phyloP scores from a whole-genome alignment of 2,329 filamentous ascomycete genomes.

The Diaporthe capsici region DNA sequence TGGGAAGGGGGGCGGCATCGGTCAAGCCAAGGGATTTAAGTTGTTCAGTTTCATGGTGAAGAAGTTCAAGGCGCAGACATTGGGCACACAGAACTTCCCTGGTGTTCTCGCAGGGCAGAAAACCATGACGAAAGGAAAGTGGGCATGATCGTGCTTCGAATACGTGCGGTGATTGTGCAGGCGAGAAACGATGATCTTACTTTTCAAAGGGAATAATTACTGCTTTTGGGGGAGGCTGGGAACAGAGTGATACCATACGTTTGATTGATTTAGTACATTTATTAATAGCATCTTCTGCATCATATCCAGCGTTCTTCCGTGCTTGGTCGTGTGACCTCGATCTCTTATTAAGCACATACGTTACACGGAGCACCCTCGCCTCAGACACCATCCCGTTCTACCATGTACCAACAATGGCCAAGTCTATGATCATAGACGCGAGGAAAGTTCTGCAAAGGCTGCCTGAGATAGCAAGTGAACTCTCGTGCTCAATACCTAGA shows the following conservation, averaged over 20 bases:
- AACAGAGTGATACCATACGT: slow-evolving; percentile 1
- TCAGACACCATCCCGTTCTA: not conserved
- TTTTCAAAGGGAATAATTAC: not conserved
- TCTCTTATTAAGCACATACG: not conserved
- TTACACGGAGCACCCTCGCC: not conserved
- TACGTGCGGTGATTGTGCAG: not conserved
- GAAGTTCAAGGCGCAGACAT: slow-evolving; percentile 45
- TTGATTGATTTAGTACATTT: not conserved
- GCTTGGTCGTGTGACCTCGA: not conserved
- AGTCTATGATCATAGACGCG: no score
- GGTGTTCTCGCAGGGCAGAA: slow-evolving; percentile 42
- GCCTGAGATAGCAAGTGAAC: no score
- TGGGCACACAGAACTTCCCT: slow-evolving; percentile 45
- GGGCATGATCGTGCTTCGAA: slow-evolving; percentile 33
- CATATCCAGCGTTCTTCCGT: not conserved
- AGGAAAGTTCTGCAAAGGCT: no score
- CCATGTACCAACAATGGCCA: no score
- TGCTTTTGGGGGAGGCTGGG: not conserved
- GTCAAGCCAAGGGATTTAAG: slow-evolving; percentile 47
- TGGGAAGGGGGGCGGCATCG: slow-evolving; percentile 47
- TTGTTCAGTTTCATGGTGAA: slow-evolving; percentile 45
- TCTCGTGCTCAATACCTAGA: no score
- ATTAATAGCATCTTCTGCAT: not conserved
- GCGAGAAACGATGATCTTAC: not conserved
- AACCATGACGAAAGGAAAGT: slow-evolving; percentile 41